Conservation (phyloP, 306 rosid species). For the Quercus bicolor region DNA sequence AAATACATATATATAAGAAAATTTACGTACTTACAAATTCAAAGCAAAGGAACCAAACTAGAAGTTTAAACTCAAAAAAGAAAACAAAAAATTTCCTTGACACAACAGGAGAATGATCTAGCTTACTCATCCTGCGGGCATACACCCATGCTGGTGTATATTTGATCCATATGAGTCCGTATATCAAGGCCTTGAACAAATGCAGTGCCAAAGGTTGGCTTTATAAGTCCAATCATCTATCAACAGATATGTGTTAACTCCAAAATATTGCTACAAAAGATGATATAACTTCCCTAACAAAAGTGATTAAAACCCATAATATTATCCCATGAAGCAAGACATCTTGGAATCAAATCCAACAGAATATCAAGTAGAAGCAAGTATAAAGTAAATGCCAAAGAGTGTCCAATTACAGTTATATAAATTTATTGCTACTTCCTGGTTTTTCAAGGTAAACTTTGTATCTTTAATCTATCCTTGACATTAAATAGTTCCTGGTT, state of each 20-base stretch:
- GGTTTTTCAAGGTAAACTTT: too few relatives aligned
- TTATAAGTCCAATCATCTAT: constrained; percentile 91
- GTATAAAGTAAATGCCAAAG: background rate
- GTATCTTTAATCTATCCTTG: too few relatives aligned
- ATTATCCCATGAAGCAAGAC: background rate
- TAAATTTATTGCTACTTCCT: too few relatives aligned
- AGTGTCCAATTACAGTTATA: too few relatives aligned
- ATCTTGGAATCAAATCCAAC: background rate
- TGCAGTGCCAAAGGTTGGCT: constrained; percentile 77
- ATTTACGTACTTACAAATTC: background rate
- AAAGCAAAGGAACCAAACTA: too few relatives aligned
- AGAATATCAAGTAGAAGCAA: background rate
- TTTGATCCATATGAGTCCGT: constrained; percentile 59
- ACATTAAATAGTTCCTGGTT: background rate
- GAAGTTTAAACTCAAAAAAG: too few relatives aligned
- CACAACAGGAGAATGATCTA: background rate
- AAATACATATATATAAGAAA: background rate
- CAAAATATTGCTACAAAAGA: background rate
- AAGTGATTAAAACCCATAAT: background rate
- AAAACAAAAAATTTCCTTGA: background rate
- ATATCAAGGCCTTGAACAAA: constrained; percentile 77
- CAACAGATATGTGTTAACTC: constrained; percentile 1
- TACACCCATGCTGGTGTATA: constrained; percentile 95
- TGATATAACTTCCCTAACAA: background rate
- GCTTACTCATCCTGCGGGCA: constrained; percentile 92